These are phyloP conservation scores for Penstemon barbatus DNA, from an alignment of 257 asterid genomes.

Conservation along the genomic window DNA sequence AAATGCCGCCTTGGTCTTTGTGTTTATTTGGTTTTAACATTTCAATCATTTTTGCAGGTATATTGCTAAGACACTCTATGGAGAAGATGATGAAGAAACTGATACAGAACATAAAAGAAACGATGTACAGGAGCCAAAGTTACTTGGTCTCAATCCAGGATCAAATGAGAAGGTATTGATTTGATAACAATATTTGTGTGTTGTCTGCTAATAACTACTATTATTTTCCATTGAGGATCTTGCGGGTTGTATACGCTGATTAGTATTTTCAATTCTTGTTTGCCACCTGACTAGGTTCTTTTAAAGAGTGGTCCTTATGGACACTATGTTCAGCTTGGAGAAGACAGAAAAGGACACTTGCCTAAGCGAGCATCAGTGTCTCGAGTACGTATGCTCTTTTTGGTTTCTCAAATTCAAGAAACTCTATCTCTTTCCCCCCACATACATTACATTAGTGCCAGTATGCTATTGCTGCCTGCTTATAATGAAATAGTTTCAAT, in stretches of 20 bases:
- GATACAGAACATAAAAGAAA: constrained; percentile 37
- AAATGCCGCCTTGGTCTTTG: not conserved
- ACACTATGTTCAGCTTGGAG: constrained; percentile 89
- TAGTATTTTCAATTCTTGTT: constrained; percentile 25
- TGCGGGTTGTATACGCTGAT: constrained; percentile 2
- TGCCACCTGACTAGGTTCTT: constrained; percentile 48
- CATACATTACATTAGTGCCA: not conserved
- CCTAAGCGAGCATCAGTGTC: constrained; percentile 81
- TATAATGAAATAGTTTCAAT: not conserved
- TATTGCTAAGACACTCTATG: constrained; percentile 74
- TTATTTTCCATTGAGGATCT: constrained; percentile 21
- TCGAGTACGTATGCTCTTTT: constrained; percentile 47
- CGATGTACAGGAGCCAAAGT: constrained; percentile 59
- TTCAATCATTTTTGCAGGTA: constrained; percentile 48
- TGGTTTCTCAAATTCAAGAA: constrained; percentile 20
- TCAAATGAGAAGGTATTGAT: constrained; percentile 69
- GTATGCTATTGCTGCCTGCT: constrained; percentile 8
- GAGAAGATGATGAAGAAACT: constrained; percentile 66
- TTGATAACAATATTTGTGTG: constrained; percentile 6
- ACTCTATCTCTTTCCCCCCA: not conserved
- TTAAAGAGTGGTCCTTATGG: constrained; percentile 90
- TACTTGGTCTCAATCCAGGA: constrained; percentile 75
- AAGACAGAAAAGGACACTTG: constrained; percentile 71
- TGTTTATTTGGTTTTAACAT: constrained; percentile 20
- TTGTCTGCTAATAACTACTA: not conserved